Evolutionary conservation across 306 rosid genomes (phyloP).

Genomic region (Vigna hirtella): DNA sequence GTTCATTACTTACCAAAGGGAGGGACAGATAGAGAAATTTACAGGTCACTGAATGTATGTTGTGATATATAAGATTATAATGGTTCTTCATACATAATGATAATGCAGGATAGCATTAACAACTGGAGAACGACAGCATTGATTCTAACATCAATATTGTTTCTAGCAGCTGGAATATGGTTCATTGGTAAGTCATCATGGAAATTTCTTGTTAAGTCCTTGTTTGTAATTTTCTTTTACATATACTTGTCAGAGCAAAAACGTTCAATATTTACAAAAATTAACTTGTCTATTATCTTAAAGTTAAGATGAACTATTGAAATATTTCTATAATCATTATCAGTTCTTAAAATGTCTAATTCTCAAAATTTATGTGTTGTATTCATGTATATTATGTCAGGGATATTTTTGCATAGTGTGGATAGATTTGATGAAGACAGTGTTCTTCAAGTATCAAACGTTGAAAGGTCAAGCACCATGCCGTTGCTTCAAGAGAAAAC

Average conservation of each 20-base stretch:
- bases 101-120: constrained; percentile 66
- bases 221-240: not conserved
- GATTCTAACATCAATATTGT: constrained; percentile 69
- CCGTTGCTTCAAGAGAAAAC: constrained; percentile 64
- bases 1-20: not conserved
- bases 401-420: constrained; percentile 65
- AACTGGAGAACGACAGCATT: constrained; percentile 78
- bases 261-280: not conserved
- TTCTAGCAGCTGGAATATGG: constrained; percentile 78
- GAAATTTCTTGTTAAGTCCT: constrained; percentile 17
- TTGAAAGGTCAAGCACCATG: constrained; percentile 52
- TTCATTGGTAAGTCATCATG: constrained; percentile 64
- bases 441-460: constrained; percentile 39
- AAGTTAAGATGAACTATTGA: not conserved
- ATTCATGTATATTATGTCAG: constrained; percentile 52
- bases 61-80: constrained; percentile 12
- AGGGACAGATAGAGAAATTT: not conserved
- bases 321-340: not conserved
- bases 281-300: not conserved
- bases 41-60: not conserved
- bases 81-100: constrained; percentile 26
- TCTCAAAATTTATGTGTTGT: not conserved
- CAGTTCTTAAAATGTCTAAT: constrained; percentile 6
- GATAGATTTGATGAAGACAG: constrained; percentile 69
- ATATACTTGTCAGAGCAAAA: not conserved